These are phyloP conservation scores for Apiospora marii DNA, from an alignment of 2,329 filamentous ascomycete species.

Conservation along the genomic window DNA sequence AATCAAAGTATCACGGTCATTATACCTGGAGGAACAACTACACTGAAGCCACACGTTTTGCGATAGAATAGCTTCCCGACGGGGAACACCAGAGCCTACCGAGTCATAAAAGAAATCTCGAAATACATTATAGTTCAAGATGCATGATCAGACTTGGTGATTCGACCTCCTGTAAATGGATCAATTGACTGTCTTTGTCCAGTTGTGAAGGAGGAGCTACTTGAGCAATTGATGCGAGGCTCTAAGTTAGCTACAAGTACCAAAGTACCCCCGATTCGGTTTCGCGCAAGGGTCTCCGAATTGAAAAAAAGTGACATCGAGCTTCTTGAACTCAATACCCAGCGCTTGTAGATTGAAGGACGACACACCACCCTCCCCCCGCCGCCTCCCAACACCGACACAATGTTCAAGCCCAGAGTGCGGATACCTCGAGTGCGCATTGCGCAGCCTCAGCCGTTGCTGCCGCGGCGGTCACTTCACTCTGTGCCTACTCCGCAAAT, in stretches of 20 bases:
- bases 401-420: conserved; percentile 63
- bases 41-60: too few species aligned
- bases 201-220: background rate
- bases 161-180: background rate
- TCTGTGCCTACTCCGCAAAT: conserved; percentile 53
- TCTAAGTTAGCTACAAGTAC: conserved; percentile 1
- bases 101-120: background rate
- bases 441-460: conserved; percentile 43
- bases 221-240: background rate
- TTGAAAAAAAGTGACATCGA: conserved; percentile 19
- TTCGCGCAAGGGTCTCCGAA: conserved; percentile 10
- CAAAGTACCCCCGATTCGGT: background rate
- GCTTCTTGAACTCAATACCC: conserved; percentile 11
- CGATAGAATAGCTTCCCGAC: too few species aligned
- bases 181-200: background rate
- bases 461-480: conserved; percentile 53
- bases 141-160: background rate
- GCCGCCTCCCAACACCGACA: conserved; percentile 32
- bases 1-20: too few species aligned
- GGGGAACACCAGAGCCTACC: too few species aligned
- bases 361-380: background rate
- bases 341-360: conserved; percentile 17
- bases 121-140: background rate
- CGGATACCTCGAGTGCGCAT: conserved; percentile 56
- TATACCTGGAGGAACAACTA: too few species aligned